These are phyloP conservation scores for Neospora caninum DNA, from an alignment of 169 alveolate genomes.

Conservation along the genomic window DNA sequence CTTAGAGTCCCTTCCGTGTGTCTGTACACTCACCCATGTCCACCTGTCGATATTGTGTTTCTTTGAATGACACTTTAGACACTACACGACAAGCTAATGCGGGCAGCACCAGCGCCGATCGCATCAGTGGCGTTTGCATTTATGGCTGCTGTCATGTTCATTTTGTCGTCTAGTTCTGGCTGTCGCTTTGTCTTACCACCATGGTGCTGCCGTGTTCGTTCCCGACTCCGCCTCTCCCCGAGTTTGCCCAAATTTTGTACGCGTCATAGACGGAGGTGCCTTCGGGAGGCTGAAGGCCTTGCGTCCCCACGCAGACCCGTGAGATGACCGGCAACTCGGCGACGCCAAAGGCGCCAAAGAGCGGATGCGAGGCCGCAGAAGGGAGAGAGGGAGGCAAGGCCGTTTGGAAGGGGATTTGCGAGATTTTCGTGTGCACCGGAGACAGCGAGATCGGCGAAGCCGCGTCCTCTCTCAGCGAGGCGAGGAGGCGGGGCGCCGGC, in stretches of 20 bases:
- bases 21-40: too few species aligned
- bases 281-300: conserved; percentile 12
- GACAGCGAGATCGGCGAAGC: not conserved
- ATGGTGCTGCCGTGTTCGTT: conserved; percentile 47
- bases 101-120: too few species aligned
- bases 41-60: too few species aligned
- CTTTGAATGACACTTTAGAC: too few species aligned
- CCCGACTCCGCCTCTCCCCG: conserved; percentile 15
- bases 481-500: not conserved
- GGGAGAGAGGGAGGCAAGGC: not conserved
- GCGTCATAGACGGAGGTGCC: conserved; percentile 63
- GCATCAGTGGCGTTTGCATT: too few species aligned
- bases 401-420: not conserved
- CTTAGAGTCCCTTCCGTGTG: too few species aligned
- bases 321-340: conserved; percentile 14
- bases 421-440: not conserved
- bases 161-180: not conserved
- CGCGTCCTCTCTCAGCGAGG: not conserved
- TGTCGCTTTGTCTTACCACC: not conserved
- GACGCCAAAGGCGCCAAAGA: conserved; percentile 27
- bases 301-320: not conserved
- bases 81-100: too few species aligned
- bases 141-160: too few species aligned
- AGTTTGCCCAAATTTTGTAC: conserved; percentile 32
- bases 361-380: not conserved